Conservation (phyloP, 2,329 filamentous ascomycete genomes). For the Fusarium kyushuense region DNA sequence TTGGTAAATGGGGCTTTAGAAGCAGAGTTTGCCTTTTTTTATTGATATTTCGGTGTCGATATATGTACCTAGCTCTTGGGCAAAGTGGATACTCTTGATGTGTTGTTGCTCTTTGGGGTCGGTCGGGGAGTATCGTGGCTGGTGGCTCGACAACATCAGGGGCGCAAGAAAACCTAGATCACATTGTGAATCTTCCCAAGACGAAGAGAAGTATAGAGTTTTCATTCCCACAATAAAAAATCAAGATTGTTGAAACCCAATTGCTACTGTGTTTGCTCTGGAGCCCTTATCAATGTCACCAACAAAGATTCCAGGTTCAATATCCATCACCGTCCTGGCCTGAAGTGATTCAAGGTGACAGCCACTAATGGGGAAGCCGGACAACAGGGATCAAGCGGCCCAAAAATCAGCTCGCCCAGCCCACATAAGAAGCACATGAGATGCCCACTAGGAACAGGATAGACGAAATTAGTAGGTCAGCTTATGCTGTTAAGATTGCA, state of each 20-base stretch:
- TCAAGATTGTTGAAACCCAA: constrained; percentile 6
- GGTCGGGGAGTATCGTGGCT: constrained; percentile 21
- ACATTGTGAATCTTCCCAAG: not conserved
- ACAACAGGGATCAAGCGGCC: constrained; percentile 22
- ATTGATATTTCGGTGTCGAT: constrained; percentile 12
- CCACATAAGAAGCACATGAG: constrained; percentile 10
- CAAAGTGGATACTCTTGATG: constrained; percentile 16
- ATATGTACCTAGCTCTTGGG: constrained; percentile 1
- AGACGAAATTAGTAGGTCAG: too few species aligned
- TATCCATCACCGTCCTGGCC: constrained; percentile 41
- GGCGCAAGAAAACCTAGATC: not conserved
- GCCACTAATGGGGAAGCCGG: constrained; percentile 40
- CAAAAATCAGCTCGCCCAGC: constrained; percentile 29
- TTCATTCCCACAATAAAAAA: not conserved
- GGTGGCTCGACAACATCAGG: constrained; percentile 38
- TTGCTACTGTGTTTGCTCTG: not conserved
- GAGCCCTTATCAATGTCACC: constrained; percentile 20
- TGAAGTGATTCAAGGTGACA: constrained; percentile 40
- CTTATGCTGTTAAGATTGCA: too few species aligned
- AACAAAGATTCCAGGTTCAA: constrained; percentile 30
- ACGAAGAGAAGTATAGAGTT: not conserved
- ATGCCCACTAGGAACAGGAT: not conserved
- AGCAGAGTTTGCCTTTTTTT: constrained; percentile 25
- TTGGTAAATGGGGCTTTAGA: constrained; percentile 9
- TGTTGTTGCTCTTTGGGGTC: constrained; percentile 33